Evolutionary conservation across 164 flowering plant genomes (phyloP).

Genomic region (Piper longum): DNA sequence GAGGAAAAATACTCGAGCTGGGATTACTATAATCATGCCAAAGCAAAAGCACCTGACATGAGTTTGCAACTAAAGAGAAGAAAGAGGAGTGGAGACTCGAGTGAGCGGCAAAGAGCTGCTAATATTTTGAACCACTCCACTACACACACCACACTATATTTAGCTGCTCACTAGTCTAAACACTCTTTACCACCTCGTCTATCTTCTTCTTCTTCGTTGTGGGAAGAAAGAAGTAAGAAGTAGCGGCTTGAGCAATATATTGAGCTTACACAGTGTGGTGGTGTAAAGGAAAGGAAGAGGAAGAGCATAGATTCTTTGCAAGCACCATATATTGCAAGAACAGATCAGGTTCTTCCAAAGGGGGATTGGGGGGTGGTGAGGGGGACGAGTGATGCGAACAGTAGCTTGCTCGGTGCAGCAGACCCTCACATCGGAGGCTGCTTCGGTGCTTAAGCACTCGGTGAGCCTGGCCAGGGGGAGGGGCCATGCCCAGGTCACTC

Average conservation of each 20-base stretch:
- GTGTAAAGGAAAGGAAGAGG: not conserved
- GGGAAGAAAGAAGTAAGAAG: too few relatives aligned
- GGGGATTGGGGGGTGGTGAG: constrained; percentile 43
- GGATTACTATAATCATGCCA: not conserved
- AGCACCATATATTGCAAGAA: not conserved
- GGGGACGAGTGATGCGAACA: constrained; percentile 64
- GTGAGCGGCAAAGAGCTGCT: too few relatives aligned
- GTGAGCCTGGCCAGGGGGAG: constrained; percentile 62
- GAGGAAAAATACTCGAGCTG: not conserved
- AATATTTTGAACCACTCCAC: too few relatives aligned
- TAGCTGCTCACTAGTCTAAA: too few relatives aligned
- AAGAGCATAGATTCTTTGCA: not conserved
- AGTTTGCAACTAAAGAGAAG: constrained; percentile 6
- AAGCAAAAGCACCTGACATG: constrained; percentile 3
- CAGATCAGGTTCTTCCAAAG: constrained; percentile 2
- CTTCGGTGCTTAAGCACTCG: constrained; percentile 74
- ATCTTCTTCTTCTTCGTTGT: too few relatives aligned
- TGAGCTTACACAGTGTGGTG: too few relatives aligned
- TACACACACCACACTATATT: too few relatives aligned
- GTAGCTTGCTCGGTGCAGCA: constrained; percentile 73
- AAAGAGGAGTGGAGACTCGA: too few relatives aligned
- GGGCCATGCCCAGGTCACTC: constrained; percentile 93
- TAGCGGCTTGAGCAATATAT: too few relatives aligned
- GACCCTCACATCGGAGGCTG: constrained; percentile 96
- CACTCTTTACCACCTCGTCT: too few relatives aligned